Percentiles rank a stretch among this genome's conserved stretches.
Evolutionary conservation across 352 stramenopile species (phyloP).

Genomic region (Pythium dissotocum): DNA sequence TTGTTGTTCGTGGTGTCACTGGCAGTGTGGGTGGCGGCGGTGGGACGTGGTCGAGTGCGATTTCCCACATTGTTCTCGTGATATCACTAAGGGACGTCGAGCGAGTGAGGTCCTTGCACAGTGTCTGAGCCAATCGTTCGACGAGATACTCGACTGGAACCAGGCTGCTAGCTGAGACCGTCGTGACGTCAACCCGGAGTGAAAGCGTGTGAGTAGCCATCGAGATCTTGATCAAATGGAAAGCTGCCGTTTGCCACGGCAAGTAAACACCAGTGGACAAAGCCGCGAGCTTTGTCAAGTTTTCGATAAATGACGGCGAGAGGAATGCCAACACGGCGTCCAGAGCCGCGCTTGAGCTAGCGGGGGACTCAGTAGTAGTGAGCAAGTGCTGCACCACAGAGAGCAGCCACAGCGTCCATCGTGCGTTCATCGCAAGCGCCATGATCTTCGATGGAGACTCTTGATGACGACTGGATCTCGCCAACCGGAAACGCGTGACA

Average conservation of each 20-base stretch:
- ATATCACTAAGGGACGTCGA: not conserved
- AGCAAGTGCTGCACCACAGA: not conserved
- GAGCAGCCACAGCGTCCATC: constrained; percentile 22
- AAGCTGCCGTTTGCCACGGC: constrained; percentile 7
- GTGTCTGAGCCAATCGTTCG: constrained; percentile 3
- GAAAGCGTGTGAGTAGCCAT: not conserved
- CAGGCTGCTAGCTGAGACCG: not conserved
- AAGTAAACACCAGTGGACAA: not conserved
- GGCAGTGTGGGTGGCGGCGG: not conserved
- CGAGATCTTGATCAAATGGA: constrained; percentile 9
- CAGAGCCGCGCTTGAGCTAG: not conserved
- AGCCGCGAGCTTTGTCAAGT: constrained; percentile 10
- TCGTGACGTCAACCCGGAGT: not conserved
- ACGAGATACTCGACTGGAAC: constrained; percentile 8
- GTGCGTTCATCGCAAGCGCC: constrained; percentile 7
- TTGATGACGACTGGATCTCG: not conserved
- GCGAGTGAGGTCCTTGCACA: not conserved
- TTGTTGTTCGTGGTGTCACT: not conserved
- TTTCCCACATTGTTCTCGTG: constrained; percentile 18
- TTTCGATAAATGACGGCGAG: not conserved
- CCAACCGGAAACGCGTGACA: not conserved
- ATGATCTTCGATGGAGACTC: not conserved
- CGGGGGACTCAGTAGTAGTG: not conserved
- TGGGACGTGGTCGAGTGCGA: not conserved
- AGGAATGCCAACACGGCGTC: not conserved